These are phyloP conservation scores for Ascoidea rubescens DNA, from an alignment of 805 yeast genomes.

Conservation along the genomic window DNA sequence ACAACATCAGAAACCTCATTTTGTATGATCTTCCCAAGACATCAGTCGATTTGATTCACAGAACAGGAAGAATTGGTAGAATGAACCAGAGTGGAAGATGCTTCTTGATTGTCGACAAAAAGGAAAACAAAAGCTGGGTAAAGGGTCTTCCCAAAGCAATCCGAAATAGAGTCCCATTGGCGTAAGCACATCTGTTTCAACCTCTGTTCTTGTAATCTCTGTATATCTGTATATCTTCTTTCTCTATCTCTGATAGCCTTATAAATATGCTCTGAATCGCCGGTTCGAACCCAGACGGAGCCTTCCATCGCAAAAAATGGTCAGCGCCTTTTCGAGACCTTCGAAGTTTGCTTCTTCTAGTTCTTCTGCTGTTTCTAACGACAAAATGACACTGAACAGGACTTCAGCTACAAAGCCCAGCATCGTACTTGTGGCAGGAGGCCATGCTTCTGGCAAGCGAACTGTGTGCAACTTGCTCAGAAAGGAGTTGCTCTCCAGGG, in stretches of 20 bases:
- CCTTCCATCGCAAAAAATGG: too few species aligned
- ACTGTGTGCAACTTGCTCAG: slow-evolving; percentile 4
- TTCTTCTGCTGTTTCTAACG: not conserved
- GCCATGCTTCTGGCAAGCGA: slow-evolving; percentile 9
- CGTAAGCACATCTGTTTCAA: not conserved
- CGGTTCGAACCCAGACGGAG: too few species aligned
- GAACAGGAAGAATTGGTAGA: slow-evolving; percentile 92
- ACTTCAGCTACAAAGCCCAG: not conserved
- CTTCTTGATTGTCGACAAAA: slow-evolving; percentile 57
- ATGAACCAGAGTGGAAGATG: slow-evolving; percentile 85
- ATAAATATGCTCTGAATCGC: too few species aligned
- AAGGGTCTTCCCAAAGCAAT: slow-evolving; percentile 65
- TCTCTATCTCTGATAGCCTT: not conserved
- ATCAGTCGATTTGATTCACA: slow-evolving; percentile 75
- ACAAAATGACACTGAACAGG: not conserved
- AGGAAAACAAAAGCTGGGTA: slow-evolving; percentile 63
- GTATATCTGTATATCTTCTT: not conserved
- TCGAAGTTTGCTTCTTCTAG: not conserved
- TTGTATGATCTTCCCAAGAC: slow-evolving; percentile 77
- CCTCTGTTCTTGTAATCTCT: not conserved
- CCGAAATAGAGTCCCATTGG: slow-evolving; percentile 20
- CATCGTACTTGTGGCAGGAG: slow-evolving; percentile 9
- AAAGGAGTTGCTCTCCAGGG: slow-evolving; percentile 1
- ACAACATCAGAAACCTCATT: slow-evolving; percentile 67
- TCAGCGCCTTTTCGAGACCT: not conserved